Evolutionary conservation across 495 filamentous ascomycete species (phyloP).

Genomic region (Ascobolus immersus): DNA sequence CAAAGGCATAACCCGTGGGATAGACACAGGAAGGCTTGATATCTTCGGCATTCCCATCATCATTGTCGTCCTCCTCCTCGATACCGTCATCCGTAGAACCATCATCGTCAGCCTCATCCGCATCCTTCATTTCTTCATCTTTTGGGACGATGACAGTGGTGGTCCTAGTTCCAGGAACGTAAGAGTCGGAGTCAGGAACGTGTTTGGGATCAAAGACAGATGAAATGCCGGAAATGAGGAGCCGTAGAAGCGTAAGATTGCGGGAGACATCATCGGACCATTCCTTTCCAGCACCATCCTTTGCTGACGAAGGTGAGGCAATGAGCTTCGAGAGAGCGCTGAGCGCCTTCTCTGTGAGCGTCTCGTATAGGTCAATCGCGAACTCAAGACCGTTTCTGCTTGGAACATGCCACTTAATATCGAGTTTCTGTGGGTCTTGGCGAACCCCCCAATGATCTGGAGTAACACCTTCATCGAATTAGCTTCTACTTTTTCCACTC

Average conservation of each 20-base stretch:
- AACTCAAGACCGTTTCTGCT: slow-evolving; percentile 56
- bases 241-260: slow-evolving; percentile 59
- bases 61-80: slow-evolving; percentile 51
- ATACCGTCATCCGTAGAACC: slow-evolving; percentile 27
- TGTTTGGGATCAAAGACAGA: slow-evolving; percentile 61
- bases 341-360: slow-evolving; percentile 42
- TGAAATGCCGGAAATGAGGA: slow-evolving; percentile 68
- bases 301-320: slow-evolving; percentile 56
- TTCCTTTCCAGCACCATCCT: slow-evolving; percentile 86
- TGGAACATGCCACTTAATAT: slow-evolving; percentile 76
- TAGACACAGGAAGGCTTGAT: slow-evolving; percentile 62
- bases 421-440: slow-evolving; percentile 43
- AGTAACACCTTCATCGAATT: background rate
- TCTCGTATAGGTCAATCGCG: slow-evolving; percentile 65
- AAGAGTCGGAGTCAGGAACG: slow-evolving; percentile 25
- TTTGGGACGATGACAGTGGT: no score
- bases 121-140: slow-evolving; percentile 21
- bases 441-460: slow-evolving; percentile 39
- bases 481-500: no score
- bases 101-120: slow-evolving; percentile 34
- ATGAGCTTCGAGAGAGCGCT: slow-evolving; percentile 47
- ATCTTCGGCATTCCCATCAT: slow-evolving; percentile 56
- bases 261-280: slow-evolving; percentile 93
- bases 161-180: slow-evolving; percentile 12
- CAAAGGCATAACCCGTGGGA: slow-evolving; percentile 59